phyloP scores from a whole-genome alignment of 257 asterid genomes.

The Nicotiana attenuata region DNA sequence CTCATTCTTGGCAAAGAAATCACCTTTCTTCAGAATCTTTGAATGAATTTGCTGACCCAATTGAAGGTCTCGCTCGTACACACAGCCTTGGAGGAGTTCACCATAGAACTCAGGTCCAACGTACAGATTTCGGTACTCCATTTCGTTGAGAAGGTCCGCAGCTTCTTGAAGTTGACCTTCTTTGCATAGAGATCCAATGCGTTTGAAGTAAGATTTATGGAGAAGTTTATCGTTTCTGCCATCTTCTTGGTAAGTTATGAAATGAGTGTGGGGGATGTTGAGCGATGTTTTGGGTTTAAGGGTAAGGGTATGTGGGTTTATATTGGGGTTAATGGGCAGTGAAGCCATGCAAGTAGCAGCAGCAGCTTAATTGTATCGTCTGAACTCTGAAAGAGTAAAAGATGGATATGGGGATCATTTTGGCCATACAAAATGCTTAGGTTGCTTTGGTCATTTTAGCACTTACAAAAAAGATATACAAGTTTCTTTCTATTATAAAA shows the following conservation, averaged over 20 bases:
- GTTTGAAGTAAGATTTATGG: not conserved
- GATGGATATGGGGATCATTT: not conserved
- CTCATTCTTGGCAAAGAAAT: conserved; percentile 21
- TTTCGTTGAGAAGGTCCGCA: conserved; percentile 12
- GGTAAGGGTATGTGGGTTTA: not conserved
- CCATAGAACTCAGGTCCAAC: conserved; percentile 23
- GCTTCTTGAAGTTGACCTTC: conserved; percentile 23
- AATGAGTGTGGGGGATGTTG: not conserved
- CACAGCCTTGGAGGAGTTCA: conserved; percentile 30
- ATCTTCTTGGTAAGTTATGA: conserved; percentile 8
- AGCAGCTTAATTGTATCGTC: not conserved
- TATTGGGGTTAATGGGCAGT: not conserved
- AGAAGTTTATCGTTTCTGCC: not conserved
- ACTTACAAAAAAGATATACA: not conserved
- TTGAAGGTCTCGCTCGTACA: conserved; percentile 13
- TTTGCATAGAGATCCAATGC: conserved; percentile 23
- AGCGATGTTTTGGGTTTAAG: conserved; percentile 1
- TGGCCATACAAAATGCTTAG: conserved; percentile 5
- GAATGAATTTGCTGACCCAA: conserved; percentile 29
- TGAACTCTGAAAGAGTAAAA: not conserved
- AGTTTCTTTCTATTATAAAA: not conserved
- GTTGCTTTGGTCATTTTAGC: not conserved
- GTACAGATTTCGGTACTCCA: conserved; percentile 13
- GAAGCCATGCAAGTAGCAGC: conserved; percentile 24
- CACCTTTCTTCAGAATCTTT: conserved; percentile 22